Evolutionary conservation across 495 filamentous ascomycete genomes (phyloP), one percentile per base, ranked within the genome.

Genomic region (Talaromyces ruber): DNA sequence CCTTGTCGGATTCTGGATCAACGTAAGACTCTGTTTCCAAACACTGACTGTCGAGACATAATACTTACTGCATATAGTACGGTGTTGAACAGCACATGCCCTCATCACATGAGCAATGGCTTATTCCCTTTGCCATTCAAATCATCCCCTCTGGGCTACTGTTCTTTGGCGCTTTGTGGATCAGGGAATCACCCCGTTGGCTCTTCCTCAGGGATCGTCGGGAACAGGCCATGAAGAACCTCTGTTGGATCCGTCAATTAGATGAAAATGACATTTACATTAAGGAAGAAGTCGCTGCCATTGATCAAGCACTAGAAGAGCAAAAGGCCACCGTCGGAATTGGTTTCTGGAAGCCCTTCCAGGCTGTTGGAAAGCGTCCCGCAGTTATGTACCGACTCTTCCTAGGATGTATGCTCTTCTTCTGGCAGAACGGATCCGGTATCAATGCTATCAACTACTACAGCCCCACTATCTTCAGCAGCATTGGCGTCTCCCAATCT

Each of bases 1-100:
- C 14, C 72, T 91, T 25, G 81, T 88, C n/a, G 87, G 87, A 3
- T 90, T 89, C 65, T 88, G 84, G 84, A 87, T 88, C 66, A 88
- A 87, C 65, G 77, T 75, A 60, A 69, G 70, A 70, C 21, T 47
- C 28, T 47, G 6, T 61, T 56, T n/a, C n/a, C 18, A 1, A 50
- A 45, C 34, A 18, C n/a, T 34, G 18, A 8, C 53, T 62, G 18
- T 9, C n/a, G 6, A 30, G 24, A 55, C 12, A 45, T 37, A 11
- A 39, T 28, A 59, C 65, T 69, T 68, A 70, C 45, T 12, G 30
- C 8, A 18, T 60, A n/a, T 62, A 79, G 76, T 77, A 76, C 43
- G 76, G 76, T 59, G 72, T 79, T n/a, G 65, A 72, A 50, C 60
- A 66, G 12, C 74, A 72, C 25, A 18, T 79, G 25, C 51, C 66